phyloP scores from a whole-genome alignment of 257 asterid species.

The Rhazya stricta region DNA sequence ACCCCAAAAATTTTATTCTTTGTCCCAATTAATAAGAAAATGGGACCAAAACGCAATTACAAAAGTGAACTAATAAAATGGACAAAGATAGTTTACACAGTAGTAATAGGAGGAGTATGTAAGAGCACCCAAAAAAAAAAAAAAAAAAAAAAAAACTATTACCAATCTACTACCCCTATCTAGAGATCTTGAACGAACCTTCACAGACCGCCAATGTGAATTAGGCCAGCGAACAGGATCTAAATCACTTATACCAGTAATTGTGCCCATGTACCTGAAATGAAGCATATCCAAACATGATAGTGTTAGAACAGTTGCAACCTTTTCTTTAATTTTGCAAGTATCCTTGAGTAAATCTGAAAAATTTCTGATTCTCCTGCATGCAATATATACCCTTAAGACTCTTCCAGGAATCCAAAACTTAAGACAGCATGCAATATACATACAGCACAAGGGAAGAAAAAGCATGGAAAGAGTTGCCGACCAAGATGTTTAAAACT shows the following conservation, averaged over 20 bases:
- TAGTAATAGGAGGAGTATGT: neutral
- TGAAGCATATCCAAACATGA: constrained; percentile 2
- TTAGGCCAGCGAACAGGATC: constrained; percentile 94
- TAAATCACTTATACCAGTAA: constrained; percentile 76
- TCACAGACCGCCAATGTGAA: constrained; percentile 92
- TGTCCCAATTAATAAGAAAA: constrained; percentile 2
- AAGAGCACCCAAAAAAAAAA: too few relatives aligned
- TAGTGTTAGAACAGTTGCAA: neutral
- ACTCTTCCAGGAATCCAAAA: neutral
- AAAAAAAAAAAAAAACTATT: too few relatives aligned
- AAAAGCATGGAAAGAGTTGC: neutral
- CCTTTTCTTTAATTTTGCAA: neutral
- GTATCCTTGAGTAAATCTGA: neutral
- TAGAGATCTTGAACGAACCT: constrained; percentile 37
- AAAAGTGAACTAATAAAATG: neutral
- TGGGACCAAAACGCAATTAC: neutral
- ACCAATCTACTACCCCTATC: neutral
- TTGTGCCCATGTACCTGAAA: constrained; percentile 86
- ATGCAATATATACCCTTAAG: neutral
- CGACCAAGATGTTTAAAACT: neutral
- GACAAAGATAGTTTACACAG: neutral
- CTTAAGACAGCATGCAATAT: neutral
- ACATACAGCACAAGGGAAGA: neutral
- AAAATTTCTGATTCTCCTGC: neutral
- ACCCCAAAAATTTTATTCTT: neutral